Evolutionary conservation across 1,139 yeast genomes (phyloP).

Genomic region (Kurtzmaniella quercitrusa): DNA sequence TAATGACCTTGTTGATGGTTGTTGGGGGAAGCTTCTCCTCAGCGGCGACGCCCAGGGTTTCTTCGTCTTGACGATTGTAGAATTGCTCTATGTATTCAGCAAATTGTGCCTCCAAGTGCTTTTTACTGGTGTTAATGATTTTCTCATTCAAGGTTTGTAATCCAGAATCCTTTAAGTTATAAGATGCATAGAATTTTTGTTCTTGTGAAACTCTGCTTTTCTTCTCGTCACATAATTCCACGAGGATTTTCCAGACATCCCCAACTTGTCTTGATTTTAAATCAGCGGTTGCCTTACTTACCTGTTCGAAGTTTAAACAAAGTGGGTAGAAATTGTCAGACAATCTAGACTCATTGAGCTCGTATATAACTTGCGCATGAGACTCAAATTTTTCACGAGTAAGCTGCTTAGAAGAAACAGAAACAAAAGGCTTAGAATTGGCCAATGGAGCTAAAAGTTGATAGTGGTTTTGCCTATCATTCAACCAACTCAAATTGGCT

Average conservation of each 20-base stretch:
- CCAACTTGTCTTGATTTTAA: constrained; percentile 59
- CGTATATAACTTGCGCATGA: constrained; percentile 68
- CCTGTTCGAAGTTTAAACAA: constrained; percentile 50
- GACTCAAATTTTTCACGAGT: constrained; percentile 63
- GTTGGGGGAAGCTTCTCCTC: constrained; percentile 61
- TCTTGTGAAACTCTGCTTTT: constrained; percentile 36
- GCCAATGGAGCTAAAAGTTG: constrained; percentile 33
- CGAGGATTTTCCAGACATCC: constrained; percentile 62
- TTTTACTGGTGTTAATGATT: constrained; percentile 54
- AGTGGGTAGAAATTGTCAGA: constrained; percentile 46
- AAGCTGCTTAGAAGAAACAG: constrained; percentile 27
- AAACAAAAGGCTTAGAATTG: constrained; percentile 12
- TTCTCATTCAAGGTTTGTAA: constrained; percentile 37
- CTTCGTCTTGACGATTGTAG: constrained; percentile 48
- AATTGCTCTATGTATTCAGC: constrained; percentile 68
- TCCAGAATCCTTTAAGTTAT: constrained; percentile 16
- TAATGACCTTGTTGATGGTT: constrained; percentile 64
- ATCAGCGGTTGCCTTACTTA: constrained; percentile 48
- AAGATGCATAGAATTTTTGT: constrained; percentile 40
- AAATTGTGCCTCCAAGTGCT: constrained; percentile 72
- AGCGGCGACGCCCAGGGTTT: constrained; percentile 15
- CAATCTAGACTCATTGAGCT: constrained; percentile 67
- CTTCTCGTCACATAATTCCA: constrained; percentile 38
- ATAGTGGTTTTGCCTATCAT: constrained; percentile 15
- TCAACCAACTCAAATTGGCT: constrained; percentile 11